Evolutionary conservation across 179 eudicot species (phyloP).

Genomic region (Gypsophila paniculata): DNA sequence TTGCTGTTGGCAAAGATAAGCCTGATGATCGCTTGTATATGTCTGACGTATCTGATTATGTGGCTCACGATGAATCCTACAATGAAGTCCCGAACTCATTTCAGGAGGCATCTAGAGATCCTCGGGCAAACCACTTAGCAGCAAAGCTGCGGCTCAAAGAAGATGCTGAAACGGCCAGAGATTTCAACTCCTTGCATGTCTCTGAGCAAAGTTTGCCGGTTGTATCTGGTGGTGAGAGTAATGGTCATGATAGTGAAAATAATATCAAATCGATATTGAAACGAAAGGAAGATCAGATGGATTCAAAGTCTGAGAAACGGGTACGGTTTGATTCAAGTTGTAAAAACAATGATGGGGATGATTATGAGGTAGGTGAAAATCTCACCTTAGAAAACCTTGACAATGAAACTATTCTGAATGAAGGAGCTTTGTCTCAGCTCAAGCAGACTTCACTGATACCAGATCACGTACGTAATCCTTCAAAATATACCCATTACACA

Average conservation of each 20-base stretch:
- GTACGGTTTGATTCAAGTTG: constrained; percentile 44
- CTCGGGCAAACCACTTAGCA: constrained; percentile 58
- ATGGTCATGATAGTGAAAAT: constrained; percentile 23
- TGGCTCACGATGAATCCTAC: constrained; percentile 23
- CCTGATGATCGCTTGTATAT: constrained; percentile 33
- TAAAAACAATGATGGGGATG: constrained; percentile 27
- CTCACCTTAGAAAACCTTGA: constrained; percentile 14
- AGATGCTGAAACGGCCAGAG: constrained; percentile 49
- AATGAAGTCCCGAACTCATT: constrained; percentile 50
- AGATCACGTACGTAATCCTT: constrained; percentile 53
- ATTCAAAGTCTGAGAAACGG: constrained; percentile 34
- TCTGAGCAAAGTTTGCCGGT: constrained; percentile 30
- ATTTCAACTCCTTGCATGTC: constrained; percentile 37
- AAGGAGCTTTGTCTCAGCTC: constrained; percentile 18
- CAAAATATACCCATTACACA: constrained; percentile 51
- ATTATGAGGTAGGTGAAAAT: constrained; percentile 21
- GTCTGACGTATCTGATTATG: constrained; percentile 31
- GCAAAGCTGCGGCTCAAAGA: constrained; percentile 57
- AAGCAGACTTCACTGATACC: constrained; percentile 37
- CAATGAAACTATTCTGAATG: constrained; percentile 16
- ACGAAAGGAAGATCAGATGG: constrained; percentile 45
- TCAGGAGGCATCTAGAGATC: constrained; percentile 41
- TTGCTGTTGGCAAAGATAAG: constrained; percentile 42
- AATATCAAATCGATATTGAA: constrained; percentile 46
- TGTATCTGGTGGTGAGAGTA: constrained; percentile 21